These are phyloP conservation scores for Eucalyptus coolabah DNA, from an alignment of 345 rosid genomes.

Conservation along the genomic window DNA sequence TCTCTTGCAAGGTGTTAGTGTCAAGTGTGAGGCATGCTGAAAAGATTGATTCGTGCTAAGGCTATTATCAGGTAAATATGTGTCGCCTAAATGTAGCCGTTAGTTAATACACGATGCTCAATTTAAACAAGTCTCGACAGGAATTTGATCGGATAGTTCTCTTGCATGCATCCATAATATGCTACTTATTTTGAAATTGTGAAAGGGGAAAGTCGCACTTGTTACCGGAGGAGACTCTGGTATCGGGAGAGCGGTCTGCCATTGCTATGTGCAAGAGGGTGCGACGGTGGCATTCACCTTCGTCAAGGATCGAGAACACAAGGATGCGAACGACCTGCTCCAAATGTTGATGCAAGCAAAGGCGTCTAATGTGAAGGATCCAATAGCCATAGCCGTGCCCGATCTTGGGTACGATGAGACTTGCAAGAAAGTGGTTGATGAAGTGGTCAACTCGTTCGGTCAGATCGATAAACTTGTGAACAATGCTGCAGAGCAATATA, in stretches of 20 bases:
- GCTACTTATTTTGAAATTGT: neutral
- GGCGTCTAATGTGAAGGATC: slow-evolving; percentile 42
- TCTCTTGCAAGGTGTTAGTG: neutral
- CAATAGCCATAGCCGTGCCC: slow-evolving; percentile 25
- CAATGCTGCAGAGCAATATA: slow-evolving; percentile 56
- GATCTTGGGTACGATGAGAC: slow-evolving; percentile 68
- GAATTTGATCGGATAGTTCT: neutral
- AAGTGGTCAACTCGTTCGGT: slow-evolving; percentile 50
- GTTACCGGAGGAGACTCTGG: slow-evolving; percentile 84
- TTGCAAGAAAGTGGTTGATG: slow-evolving; percentile 50
- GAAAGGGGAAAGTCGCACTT: slow-evolving; percentile 60
- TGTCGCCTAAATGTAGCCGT: neutral
- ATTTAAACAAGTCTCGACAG: neutral
- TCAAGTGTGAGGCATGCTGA: neutral
- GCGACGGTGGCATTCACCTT: slow-evolving; percentile 73
- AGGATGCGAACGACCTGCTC: slow-evolving; percentile 54
- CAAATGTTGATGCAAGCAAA: slow-evolving; percentile 23
- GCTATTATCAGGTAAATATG: neutral
- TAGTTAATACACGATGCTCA: neutral
- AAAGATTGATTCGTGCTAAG: neutral
- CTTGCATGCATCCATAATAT: neutral
- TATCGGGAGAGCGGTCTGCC: slow-evolving; percentile 61
- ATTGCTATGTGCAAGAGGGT: slow-evolving; percentile 40
- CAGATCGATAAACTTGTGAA: slow-evolving; percentile 57
- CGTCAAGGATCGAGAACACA: slow-evolving; percentile 53